Evolutionary conservation across 2,329 filamentous ascomycete genomes (phyloP).

Genomic region (Ciborinia camelliae): DNA sequence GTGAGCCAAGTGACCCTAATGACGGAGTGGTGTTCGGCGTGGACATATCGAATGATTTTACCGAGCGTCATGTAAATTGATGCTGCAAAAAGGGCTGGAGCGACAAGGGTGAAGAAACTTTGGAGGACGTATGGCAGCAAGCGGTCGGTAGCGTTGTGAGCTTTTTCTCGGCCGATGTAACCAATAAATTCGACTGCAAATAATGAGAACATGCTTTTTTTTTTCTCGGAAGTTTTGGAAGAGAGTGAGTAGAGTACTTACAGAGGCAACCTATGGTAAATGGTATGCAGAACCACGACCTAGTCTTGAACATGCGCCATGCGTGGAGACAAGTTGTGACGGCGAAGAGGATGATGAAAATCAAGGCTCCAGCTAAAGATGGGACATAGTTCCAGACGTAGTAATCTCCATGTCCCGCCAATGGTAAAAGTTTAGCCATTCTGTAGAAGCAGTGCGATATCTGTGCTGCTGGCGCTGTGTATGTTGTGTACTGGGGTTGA

Average conservation of each 20-base stretch:
- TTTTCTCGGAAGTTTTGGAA: too few species aligned
- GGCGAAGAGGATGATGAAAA: conserved; percentile 41
- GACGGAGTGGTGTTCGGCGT: conserved; percentile 41
- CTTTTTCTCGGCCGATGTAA: conserved; percentile 35
- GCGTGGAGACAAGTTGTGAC: conserved; percentile 30
- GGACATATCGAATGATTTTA: conserved; percentile 29
- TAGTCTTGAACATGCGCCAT: conserved; percentile 34
- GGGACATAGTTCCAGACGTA: conserved; percentile 48
- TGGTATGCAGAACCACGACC: conserved; percentile 36
- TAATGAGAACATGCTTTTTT: background rate
- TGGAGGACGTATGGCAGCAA: conserved; percentile 39
- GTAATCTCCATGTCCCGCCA: conserved; percentile 35
- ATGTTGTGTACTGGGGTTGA: background rate
- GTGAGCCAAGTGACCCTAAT: conserved; percentile 47
- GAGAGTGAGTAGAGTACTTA: conserved; percentile 27
- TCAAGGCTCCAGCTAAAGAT: conserved; percentile 42
- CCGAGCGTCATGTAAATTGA: conserved; percentile 37
- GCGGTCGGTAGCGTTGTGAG: conserved; percentile 26
- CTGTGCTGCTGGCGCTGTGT: too few species aligned
- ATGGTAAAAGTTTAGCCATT: conserved; percentile 38
- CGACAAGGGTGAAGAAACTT: conserved; percentile 39
- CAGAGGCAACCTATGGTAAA: conserved; percentile 41
- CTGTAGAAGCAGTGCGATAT: background rate
- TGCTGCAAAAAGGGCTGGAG: conserved; percentile 42
- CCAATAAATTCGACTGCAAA: conserved; percentile 41